These are phyloP conservation scores for Eruca vesicaria DNA, from an alignment of 441 rosid genomes.

Conservation along the genomic window DNA sequence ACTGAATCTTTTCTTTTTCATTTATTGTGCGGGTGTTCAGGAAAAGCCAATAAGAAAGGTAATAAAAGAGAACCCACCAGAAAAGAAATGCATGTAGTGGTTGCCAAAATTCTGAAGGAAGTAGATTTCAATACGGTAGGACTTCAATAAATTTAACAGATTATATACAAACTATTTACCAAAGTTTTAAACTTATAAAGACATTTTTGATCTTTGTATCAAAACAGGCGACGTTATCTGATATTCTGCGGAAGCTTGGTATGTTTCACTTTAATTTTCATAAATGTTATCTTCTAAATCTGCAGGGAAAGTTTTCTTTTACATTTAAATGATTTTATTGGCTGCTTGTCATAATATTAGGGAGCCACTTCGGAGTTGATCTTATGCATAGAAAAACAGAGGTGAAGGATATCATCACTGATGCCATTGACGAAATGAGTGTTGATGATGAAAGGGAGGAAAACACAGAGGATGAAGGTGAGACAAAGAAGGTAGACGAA, in stretches of 20 bases:
- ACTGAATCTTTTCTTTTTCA: background rate
- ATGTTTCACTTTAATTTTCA: conserved; percentile 12
- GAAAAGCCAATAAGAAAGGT: conserved; percentile 54
- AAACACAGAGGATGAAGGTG: conserved; percentile 39
- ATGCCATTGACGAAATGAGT: conserved; percentile 81
- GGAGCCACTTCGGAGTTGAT: conserved; percentile 73
- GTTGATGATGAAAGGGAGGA: conserved; percentile 74
- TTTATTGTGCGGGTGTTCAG: conserved; percentile 42
- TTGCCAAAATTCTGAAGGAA: conserved; percentile 80
- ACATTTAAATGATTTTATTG: background rate
- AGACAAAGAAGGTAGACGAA: conserved; percentile 12
- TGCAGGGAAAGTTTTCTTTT: background rate
- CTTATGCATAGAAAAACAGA: conserved; percentile 85
- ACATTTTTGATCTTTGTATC: conserved; percentile 6
- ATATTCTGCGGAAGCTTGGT: conserved; percentile 88
- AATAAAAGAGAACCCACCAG: conserved; percentile 70
- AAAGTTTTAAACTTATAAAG: background rate
- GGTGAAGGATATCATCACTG: conserved; percentile 87
- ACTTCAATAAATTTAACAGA: conserved; percentile 4
- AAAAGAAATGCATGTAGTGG: conserved; percentile 79
- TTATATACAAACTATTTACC: background rate
- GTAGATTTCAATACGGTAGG: conserved; percentile 96
- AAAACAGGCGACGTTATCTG: conserved; percentile 88
- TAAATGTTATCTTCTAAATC: background rate
- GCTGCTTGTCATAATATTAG: conserved; percentile 38